Evolutionary conservation across 2,329 filamentous ascomycete species (phyloP).

Genomic region (Calonectria ilicicola): DNA sequence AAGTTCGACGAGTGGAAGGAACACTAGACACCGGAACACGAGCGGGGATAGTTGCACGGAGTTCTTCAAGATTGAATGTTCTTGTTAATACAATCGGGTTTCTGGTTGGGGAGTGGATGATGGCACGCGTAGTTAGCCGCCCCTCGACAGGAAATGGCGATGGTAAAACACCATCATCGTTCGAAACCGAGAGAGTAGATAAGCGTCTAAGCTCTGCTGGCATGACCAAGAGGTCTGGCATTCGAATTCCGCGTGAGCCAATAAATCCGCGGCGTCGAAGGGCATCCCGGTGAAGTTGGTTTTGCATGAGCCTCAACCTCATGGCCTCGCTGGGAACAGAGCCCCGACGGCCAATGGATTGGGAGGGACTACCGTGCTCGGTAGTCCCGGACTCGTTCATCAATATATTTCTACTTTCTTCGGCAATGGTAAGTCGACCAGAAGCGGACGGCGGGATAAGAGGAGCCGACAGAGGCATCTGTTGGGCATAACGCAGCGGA

Average conservation of each 20-base stretch:
- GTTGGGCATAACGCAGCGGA: slow-evolving; percentile 22
- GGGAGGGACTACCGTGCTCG: not conserved
- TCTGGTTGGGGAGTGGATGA: slow-evolving; percentile 49
- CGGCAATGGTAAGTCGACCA: slow-evolving; percentile 29
- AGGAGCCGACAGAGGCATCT: slow-evolving; percentile 37
- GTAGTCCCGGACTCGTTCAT: slow-evolving; percentile 23
- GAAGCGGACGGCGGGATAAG: slow-evolving; percentile 21
- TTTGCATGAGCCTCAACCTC: slow-evolving; percentile 36
- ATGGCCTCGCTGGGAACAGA: slow-evolving; percentile 32
- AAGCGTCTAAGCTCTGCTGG: slow-evolving; percentile 40
- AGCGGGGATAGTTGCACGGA: slow-evolving; percentile 60
- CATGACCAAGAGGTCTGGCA: slow-evolving; percentile 41
- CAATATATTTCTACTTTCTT: slow-evolving; percentile 35
- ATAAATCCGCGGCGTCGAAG: slow-evolving; percentile 36
- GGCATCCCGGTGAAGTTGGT: slow-evolving; percentile 38
- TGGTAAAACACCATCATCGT: slow-evolving; percentile 13
- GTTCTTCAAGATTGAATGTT: slow-evolving; percentile 61
- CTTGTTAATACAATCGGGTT: slow-evolving; percentile 62
- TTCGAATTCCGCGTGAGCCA: slow-evolving; percentile 26
- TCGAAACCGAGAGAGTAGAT: slow-evolving; percentile 23
- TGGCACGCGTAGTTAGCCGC: slow-evolving; percentile 42
- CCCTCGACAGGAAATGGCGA: slow-evolving; percentile 31
- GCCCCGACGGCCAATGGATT: slow-evolving; percentile 30
- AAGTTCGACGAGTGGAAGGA: slow-evolving; percentile 27
- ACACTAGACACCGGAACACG: slow-evolving; percentile 34